Percentiles rank a stretch among this genome's conserved stretches.
Evolutionary conservation across 108 stramenopile species (phyloP).

Genomic region (Pseudonitzschia multiseries): DNA sequence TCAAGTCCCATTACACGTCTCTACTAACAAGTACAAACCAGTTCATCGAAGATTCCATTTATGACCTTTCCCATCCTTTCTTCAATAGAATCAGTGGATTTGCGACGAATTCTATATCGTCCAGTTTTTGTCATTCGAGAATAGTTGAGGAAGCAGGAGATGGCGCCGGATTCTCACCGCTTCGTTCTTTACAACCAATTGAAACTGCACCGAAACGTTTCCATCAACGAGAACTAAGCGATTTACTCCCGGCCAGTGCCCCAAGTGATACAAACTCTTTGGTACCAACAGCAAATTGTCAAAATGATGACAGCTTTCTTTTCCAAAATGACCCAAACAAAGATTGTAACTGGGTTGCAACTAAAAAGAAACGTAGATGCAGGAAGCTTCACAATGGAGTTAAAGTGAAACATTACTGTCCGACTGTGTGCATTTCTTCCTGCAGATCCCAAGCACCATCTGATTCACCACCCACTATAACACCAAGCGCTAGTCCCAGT

Average conservation of each 20-base stretch:
- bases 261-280: background rate
- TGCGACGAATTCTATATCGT: background rate
- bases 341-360: background rate
- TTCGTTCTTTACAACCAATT: background rate
- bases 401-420: background rate
- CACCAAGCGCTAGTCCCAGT: background rate
- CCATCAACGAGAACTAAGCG: background rate
- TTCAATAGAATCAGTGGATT: background rate
- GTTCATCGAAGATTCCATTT: background rate
- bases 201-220: background rate
- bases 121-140: background rate
- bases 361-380: background rate
- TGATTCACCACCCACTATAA: background rate
- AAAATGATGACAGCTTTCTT: background rate
- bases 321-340: background rate
- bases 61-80: background rate
- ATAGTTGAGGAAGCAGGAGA: background rate
- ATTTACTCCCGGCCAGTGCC: background rate
- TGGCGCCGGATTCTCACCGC: background rate
- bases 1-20: too few species aligned
- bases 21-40: background rate
- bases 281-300: background rate
- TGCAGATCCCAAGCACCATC: background rate
- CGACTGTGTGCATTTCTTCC: background rate
- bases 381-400: background rate